Evolutionary conservation across 202 grass and related monocot species (phyloP).

Genomic region (Saccharum hybrid): DNA sequence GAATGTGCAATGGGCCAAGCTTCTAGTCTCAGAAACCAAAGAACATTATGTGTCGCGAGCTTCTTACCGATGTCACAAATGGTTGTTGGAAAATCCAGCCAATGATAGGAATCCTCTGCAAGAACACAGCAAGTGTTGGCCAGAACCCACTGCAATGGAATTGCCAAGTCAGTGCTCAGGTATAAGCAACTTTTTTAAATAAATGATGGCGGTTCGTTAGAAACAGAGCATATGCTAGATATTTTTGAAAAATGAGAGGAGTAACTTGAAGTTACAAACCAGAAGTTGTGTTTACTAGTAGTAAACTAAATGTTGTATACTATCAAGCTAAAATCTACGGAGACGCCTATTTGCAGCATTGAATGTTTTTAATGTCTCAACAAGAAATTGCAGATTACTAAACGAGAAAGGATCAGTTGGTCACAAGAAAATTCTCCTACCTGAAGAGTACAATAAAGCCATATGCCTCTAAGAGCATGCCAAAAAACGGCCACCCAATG

Average conservation of each 20-base stretch:
- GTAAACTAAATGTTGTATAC: too few species aligned
- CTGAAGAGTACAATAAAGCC: conserved; percentile 99
- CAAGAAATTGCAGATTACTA: conserved; percentile 34
- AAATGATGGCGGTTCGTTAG: background rate
- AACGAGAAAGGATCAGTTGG: background rate
- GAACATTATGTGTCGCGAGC: background rate
- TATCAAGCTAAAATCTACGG: too few species aligned
- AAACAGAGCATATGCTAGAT: background rate
- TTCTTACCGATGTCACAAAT: conserved; percentile 90
- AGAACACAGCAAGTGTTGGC: conserved; percentile 89
- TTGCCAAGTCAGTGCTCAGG: conserved; percentile 30
- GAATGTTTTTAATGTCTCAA: conserved; percentile 6
- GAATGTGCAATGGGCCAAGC: conserved; percentile 4
- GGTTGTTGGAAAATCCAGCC: conserved; percentile 97
- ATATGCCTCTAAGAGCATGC: conserved; percentile 97
- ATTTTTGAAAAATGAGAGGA: too few species aligned
- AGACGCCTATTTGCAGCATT: conserved; percentile 9
- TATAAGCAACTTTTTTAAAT: background rate
- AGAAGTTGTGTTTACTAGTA: too few species aligned
- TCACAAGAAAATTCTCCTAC: conserved; percentile 45
- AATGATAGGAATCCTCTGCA: conserved; percentile 89
- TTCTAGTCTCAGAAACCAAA: conserved; percentile 8
- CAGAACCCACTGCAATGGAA: conserved; percentile 86
- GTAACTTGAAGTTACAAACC: background rate
- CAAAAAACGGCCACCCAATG: conserved; percentile 88